Conservation (phyloP, 1,284 basidiomycete genomes). For the Hymenochaete sp. region DNA sequence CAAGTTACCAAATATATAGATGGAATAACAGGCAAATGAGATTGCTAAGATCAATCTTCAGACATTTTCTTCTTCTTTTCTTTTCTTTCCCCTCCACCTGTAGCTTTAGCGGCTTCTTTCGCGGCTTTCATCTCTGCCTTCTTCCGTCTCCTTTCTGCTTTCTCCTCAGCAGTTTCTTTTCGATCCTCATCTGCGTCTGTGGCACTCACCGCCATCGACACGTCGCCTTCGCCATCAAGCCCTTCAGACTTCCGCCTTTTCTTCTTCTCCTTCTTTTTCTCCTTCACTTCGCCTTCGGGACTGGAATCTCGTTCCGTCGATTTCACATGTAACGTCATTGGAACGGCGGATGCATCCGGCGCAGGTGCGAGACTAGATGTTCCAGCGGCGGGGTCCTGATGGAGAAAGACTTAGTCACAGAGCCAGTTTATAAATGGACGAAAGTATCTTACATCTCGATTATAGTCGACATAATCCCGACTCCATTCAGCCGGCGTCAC, state of each 20-base stretch:
- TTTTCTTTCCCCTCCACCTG: conserved; percentile 23
- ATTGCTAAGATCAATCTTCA: too few species aligned
- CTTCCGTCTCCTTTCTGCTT: conserved; percentile 31
- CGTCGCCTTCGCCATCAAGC: conserved; percentile 33
- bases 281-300: conserved; percentile 21
- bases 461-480: conserved; percentile 90
- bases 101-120: conserved; percentile 41
- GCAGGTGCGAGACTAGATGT: conserved; percentile 29
- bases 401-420: conserved; percentile 9
- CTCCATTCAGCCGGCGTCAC: conserved; percentile 90
- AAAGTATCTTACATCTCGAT: conserved; percentile 40
- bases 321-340: conserved; percentile 25
- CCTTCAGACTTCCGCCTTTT: conserved; percentile 65
- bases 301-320: conserved; percentile 28
- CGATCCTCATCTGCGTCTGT: conserved; percentile 29
- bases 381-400: conserved; percentile 38
- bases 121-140: conserved; percentile 43
- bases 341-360: conserved; percentile 21
- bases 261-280: conserved; percentile 55
- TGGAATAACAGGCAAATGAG: too few species aligned
- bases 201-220: conserved; percentile 33
- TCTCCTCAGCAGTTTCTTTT: conserved; percentile 40
- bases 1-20: too few species aligned
- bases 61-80: conserved; percentile 14
- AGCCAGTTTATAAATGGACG: conserved; percentile 5